phyloP scores from a whole-genome alignment of 2,329 filamentous ascomycete species.

The Paecilomyces dactylethromorphus region DNA sequence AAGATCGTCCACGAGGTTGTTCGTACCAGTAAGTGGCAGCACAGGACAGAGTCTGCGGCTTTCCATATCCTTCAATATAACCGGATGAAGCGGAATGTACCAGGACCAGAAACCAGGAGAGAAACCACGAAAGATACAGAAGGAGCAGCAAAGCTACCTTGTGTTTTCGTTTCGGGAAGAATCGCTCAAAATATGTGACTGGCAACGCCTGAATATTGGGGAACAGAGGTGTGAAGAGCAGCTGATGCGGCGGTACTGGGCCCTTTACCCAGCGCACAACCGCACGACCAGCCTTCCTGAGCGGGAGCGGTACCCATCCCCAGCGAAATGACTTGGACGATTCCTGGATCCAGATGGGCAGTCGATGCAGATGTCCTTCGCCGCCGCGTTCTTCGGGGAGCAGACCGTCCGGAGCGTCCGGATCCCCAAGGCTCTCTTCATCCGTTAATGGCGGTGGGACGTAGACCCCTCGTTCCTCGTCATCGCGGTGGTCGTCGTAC shows the following conservation, averaged over 20 bases:
- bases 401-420: conserved; percentile 5
- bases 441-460: conserved; percentile 6
- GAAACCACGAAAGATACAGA: conserved; percentile 41
- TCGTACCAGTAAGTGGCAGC: conserved; percentile 40
- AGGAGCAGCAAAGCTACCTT: conserved; percentile 36
- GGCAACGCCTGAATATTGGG: conserved; percentile 42
- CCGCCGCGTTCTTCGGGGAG: neutral
- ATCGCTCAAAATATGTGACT: conserved; percentile 34
- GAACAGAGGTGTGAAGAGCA: conserved; percentile 41
- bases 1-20: neutral
- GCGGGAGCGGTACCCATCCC: conserved; percentile 41
- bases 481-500: conserved; percentile 4
- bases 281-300: conserved; percentile 38
- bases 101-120: conserved; percentile 41
- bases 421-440: conserved; percentile 2
- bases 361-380: conserved; percentile 5
- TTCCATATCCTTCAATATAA: conserved; percentile 43
- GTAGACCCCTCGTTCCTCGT: conserved; percentile 5
- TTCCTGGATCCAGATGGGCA: conserved; percentile 44
- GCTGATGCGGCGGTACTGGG: conserved; percentile 39
- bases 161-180: conserved; percentile 41
- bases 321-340: conserved; percentile 42
- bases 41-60: conserved; percentile 40
- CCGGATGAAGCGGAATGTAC: conserved; percentile 40
- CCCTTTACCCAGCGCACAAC: conserved; percentile 42